Evolutionary conservation across 208 protist genomes (phyloP), one percentile per base, ranked within the genome.

Genomic region (Acanthamoeba culbertsoni): DNA sequence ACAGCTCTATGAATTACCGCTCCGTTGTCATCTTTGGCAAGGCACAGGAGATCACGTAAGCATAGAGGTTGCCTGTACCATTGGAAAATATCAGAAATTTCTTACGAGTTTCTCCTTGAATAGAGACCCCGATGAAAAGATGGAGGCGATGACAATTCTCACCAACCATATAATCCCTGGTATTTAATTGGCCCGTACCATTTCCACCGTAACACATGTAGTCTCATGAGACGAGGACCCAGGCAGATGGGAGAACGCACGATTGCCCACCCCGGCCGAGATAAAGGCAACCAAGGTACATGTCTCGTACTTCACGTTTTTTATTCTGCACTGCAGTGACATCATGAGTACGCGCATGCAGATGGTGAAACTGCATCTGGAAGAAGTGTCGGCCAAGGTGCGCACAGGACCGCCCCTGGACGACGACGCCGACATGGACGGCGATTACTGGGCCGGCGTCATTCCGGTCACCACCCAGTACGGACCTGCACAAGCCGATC

Each of bases 1-100:
- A 89, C 51, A 89, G 46, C 51, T 89, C 79, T 18, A 63, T 89
- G 51, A 89, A 89, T 37, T 89, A 89, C 40, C 79, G 79, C 43
- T 89, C 79, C 5, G 79, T 89, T 20, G 51, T 89, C 33, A 89
- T 89, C 79, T 89, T 89, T 62, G 79, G 79, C 46, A 89, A 55
- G 33, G 51, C 79, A 14, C 33, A 89, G 55, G 51, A 65, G 46
- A 89, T 89, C 45, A 89, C 79, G 79, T 89, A 35, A 16, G 45
- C 35, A n/a, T n/a, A n/a, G n/a, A n/a, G n/a, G n/a, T n/a, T n/a
- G n/a, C n/a, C n/a, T n/a, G n/a, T n/a, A n/a, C n/a, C n/a, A n/a
- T n/a, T n/a, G n/a, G n/a, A n/a, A n/a, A n/a, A n/a, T n/a, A n/a
- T n/a, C n/a, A n/a, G n/a, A n/a, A n/a, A n/a, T n/a, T n/a, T n/a